Conservation (phyloP, 1,284 basidiomycete genomes). For the Naganishia albida region DNA sequence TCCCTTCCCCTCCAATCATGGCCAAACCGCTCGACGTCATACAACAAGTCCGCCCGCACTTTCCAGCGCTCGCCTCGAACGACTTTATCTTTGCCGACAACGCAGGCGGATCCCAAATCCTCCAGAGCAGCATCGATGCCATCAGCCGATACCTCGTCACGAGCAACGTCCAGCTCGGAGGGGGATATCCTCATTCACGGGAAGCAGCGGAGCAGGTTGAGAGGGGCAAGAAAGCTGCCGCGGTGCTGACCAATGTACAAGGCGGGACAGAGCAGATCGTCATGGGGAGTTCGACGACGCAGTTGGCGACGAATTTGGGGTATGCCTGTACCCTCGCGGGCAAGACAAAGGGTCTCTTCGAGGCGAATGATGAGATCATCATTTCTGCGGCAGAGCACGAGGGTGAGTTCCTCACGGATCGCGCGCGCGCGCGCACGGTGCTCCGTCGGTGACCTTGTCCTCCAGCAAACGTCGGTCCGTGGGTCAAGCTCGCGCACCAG, state of each 20-base stretch:
- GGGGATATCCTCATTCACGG: constrained; percentile 30
- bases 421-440: not conserved
- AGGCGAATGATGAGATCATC: constrained; percentile 65
- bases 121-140: constrained; percentile 58
- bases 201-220: constrained; percentile 12
- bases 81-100: constrained; percentile 73
- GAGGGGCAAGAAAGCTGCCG: constrained; percentile 54
- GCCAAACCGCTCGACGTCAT: constrained; percentile 21
- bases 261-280: constrained; percentile 63
- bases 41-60: constrained; percentile 59
- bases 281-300: constrained; percentile 68
- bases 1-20: not conserved
- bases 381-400: constrained; percentile 71
- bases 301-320: constrained; percentile 62
- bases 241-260: constrained; percentile 65
- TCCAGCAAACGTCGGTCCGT: constrained; percentile 71
- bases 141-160: constrained; percentile 68
- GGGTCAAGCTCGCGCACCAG: constrained; percentile 71
- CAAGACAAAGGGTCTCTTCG: constrained; percentile 6
- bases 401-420: constrained; percentile 54
- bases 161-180: constrained; percentile 70
- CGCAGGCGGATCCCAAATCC: constrained; percentile 71
- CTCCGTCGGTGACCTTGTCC: not conserved
- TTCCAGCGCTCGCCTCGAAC: constrained; percentile 61
- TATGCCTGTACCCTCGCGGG: constrained; percentile 26